A percentile compares a stretch with the other conserved stretches of the same genome.
These are phyloP conservation scores for Stachybotrys elegans DNA, from an alignment of 2,329 filamentous ascomycete genomes.

Conservation along the genomic window DNA sequence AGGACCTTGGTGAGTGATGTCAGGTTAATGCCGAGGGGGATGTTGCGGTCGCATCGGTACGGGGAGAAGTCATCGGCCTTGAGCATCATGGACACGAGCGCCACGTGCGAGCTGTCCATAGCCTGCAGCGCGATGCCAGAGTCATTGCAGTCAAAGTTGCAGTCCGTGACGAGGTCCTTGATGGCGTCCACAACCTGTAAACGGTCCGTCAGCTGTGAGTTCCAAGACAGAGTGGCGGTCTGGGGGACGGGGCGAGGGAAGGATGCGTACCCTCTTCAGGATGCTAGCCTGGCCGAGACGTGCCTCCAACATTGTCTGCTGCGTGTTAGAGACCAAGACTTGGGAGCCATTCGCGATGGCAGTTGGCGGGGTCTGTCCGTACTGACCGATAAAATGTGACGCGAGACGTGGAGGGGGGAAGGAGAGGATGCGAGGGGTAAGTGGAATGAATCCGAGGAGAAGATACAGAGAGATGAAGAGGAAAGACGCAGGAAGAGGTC, in stretches of 20 bases:
- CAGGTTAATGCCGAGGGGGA: conserved; percentile 95
- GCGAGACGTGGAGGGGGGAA: not conserved
- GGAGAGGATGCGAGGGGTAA: too few relatives aligned
- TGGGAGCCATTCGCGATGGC: not conserved
- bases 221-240: too few relatives aligned
- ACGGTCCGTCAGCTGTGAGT: too few relatives aligned
- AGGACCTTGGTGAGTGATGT: conserved; percentile 96
- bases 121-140: conserved; percentile 95
- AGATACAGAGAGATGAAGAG: too few relatives aligned
- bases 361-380: not conserved
- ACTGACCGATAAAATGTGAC: not conserved
- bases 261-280: conserved; percentile 79
- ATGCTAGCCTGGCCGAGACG: conserved; percentile 89
- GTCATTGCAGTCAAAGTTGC: conserved; percentile 99
- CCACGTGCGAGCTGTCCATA: conserved; percentile 99
- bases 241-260: not conserved
- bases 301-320: conserved; percentile 82
- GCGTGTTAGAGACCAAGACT: conserved; percentile 10
- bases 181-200: conserved; percentile 91
- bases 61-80: conserved; percentile 91
- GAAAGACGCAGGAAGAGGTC: too few relatives aligned
- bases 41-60: conserved; percentile 98
- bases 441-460: too few relatives aligned
- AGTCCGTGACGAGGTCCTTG: conserved; percentile 98
- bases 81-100: conserved; percentile 97